Conservation (phyloP, 768 basidiomycete species). For the Tylopilus felleus region DNA sequence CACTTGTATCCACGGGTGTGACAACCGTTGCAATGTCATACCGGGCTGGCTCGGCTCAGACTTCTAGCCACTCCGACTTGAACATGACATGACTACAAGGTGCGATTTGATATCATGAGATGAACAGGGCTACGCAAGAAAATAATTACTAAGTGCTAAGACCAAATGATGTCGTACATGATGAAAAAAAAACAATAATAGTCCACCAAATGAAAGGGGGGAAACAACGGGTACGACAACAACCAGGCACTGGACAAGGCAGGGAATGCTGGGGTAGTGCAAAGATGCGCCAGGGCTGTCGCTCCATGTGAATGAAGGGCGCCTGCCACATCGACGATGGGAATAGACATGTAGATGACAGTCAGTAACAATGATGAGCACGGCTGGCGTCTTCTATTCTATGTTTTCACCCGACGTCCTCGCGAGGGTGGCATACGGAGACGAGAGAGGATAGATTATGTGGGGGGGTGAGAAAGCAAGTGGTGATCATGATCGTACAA, state of each 20-base stretch:
- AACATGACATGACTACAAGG: background rate
- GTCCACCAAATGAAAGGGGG: background rate
- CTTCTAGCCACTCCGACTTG: background rate
- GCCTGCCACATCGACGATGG: slow-evolving; percentile 1
- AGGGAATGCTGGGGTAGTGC: background rate
- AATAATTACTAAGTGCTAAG: slow-evolving; percentile 19
- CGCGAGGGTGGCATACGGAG: background rate
- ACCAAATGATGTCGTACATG: slow-evolving; percentile 18
- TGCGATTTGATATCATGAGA: slow-evolving; percentile 4
- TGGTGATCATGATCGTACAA: slow-evolving; percentile 12
- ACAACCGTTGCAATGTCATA: background rate
- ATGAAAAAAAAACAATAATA: slow-evolving; percentile 8
- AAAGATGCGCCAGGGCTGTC: background rate
- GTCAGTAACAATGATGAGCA: slow-evolving; percentile 1
- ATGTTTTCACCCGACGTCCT: slow-evolving; percentile 1
- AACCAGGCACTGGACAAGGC: background rate
- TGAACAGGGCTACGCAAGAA: slow-evolving; percentile 16
- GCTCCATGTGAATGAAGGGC: background rate
- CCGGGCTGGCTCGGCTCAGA: background rate
- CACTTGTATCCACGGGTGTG: background rate
- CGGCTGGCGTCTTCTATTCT: slow-evolving; percentile 10
- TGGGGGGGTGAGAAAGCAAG: background rate
- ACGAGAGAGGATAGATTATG: slow-evolving; percentile 6
- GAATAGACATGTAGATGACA: slow-evolving; percentile 4
- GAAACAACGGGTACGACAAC: slow-evolving; percentile 1